phyloP scores from a whole-genome alignment of 1,284 basidiomycete species.

The Leccinum cinnamomeum region DNA sequence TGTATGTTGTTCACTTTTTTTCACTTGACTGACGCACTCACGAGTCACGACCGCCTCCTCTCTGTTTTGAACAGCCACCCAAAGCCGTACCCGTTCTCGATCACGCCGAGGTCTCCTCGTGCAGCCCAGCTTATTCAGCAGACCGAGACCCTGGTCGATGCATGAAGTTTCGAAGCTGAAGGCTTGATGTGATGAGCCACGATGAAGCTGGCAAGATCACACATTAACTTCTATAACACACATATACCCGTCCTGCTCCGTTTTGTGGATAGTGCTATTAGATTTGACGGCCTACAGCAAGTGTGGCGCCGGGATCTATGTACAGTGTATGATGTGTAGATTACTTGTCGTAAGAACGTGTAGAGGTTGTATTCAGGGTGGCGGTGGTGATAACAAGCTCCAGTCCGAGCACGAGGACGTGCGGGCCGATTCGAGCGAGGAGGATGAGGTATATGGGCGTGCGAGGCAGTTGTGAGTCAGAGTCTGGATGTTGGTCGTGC shows the following conservation, averaged over 20 bases:
- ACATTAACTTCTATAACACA: not conserved
- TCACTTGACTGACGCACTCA: not conserved
- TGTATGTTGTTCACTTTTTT: constrained; percentile 31
- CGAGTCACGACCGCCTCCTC: not conserved
- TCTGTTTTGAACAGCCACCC: constrained; percentile 10
- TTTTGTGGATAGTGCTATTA: not conserved
- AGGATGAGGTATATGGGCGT: not conserved
- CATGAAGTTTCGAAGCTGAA: not conserved
- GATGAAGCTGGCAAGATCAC: not conserved
- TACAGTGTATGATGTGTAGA: not conserved
- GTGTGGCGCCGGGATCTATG: not conserved
- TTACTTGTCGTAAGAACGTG: not conserved
- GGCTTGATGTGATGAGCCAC: not conserved
- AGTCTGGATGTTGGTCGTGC: no score
- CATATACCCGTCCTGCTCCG: not conserved
- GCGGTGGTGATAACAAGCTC: not conserved
- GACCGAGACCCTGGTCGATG: constrained; percentile 5
- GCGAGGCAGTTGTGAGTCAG: not conserved
- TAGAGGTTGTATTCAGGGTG: not conserved
- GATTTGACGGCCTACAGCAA: not conserved
- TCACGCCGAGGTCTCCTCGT: constrained; percentile 30
- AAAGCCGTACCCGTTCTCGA: constrained; percentile 27
- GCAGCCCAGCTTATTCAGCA: constrained; percentile 17
- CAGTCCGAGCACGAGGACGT: not conserved
- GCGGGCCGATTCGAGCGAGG: not conserved